Evolutionary conservation across 805 yeast genomes (phyloP), one percentile per base, ranked within the genome.

Genomic region (Maudiozyma serrabonitensis): DNA sequence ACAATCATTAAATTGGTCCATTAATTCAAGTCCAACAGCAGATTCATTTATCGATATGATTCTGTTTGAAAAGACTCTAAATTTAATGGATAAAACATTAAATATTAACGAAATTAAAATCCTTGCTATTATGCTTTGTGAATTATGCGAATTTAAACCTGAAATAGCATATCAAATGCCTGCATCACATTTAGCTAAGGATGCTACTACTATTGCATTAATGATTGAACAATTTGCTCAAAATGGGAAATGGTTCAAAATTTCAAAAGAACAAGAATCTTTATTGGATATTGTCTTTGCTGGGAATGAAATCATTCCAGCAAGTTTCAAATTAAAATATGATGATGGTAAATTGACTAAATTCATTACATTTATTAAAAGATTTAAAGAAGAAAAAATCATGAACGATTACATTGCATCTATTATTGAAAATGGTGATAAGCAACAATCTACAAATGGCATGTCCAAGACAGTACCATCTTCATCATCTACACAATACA

Each of bases 41-140:
- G 89, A 83, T 63, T 67, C 76, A 11, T 80, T 81, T 56, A 69
- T 84, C 50, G 88, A 84, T 58, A 62, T 82, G 45, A 73, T 72
- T 55, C 62, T 82, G 46, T 59, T 60, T 34, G 31, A 52, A 28
- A 47, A 23, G 15, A 28, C 43, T 7, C 16, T 35, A 15, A 18
- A 8, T 7, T 16, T 34, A 13, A 13, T 9, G 12, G 40, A 43
- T n/a, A 32, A 43, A 15, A 18, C 26, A 19, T 21, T 40, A 15
- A 58, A 58, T 52, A 59, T 70, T 40, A 69, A 73, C 52, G 79
- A 76, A 50, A 69, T 81, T 51, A 79, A 76, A 56, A 66, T 73
- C 45, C 75, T 82, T 49, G 72, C 86, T 13, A 69, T 79, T 52
- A 80, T 80, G 68, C 63, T 84, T 41, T 80, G 88, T 58, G 88